Conservation (phyloP, 2,329 filamentous ascomycete species). For the Trichoderma guizhouense region DNA sequence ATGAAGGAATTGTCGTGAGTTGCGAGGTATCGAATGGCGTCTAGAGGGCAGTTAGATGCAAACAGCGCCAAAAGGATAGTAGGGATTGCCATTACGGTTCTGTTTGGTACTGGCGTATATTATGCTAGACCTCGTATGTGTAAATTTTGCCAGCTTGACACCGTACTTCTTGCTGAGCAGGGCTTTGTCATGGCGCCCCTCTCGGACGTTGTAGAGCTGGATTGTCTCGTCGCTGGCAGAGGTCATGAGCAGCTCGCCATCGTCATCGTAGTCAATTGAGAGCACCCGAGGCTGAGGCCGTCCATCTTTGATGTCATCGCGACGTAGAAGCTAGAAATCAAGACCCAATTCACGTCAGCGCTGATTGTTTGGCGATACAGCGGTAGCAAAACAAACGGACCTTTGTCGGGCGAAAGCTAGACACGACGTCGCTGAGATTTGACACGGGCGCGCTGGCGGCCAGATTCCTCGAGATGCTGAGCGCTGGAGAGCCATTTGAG, state of each 20-base stretch:
- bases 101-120: constrained; percentile 95
- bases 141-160: constrained; percentile 89
- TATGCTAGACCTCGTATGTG: constrained; percentile 85
- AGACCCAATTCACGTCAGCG: neutral
- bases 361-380: no score
- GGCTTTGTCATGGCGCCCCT: constrained; percentile 84
- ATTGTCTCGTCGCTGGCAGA: constrained; percentile 93
- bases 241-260: constrained; percentile 86
- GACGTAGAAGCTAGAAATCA: constrained; percentile 49
- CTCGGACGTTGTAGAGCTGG: constrained; percentile 90
- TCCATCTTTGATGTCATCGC: constrained; percentile 53
- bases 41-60: constrained; percentile 46
- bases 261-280: constrained; percentile 94
- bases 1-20: constrained; percentile 97
- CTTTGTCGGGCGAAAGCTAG: constrained; percentile 75
- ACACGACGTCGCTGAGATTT: constrained; percentile 74
- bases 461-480: constrained; percentile 49
- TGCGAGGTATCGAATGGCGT: constrained; percentile 80
- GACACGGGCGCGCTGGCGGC: constrained; percentile 48
- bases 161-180: constrained; percentile 96
- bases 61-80: neutral
- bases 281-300: constrained; percentile 64
- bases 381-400: constrained; percentile 42
- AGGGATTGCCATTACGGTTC: constrained; percentile 56
- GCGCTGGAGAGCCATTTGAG: constrained; percentile 41